Conservation (phyloP, 164 flowering plant species). For the Cinnamomum micranthum region DNA sequence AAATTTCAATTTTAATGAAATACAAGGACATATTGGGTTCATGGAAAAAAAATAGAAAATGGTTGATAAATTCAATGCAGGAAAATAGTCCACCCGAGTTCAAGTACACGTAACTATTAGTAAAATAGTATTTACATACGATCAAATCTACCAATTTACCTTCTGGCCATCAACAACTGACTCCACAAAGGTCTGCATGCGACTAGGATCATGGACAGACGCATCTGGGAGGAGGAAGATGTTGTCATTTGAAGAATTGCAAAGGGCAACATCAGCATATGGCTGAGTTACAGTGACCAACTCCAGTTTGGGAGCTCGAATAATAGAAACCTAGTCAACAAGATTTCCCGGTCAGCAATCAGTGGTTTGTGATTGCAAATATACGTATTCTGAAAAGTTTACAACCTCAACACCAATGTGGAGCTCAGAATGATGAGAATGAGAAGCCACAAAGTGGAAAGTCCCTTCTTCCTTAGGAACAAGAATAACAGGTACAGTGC, state of each 20-base stretch:
- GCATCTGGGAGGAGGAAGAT: slow-evolving; percentile 13
- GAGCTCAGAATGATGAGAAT: slow-evolving; percentile 55
- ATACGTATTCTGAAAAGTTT: neutral
- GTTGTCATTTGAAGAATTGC: slow-evolving; percentile 15
- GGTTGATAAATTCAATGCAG: neutral
- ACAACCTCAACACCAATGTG: slow-evolving; percentile 36
- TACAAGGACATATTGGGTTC: neutral
- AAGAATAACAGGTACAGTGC: slow-evolving; percentile 44
- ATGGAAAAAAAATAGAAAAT: neutral
- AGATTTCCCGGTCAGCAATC: neutral
- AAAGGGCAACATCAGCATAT: slow-evolving; percentile 1
- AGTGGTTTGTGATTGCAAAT: neutral
- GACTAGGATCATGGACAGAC: slow-evolving; percentile 1
- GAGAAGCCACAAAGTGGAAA: slow-evolving; percentile 41
- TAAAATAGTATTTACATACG: neutral
- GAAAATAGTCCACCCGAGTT: neutral
- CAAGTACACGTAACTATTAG: neutral
- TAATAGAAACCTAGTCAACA: slow-evolving; percentile 32
- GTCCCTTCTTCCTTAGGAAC: slow-evolving; percentile 43
- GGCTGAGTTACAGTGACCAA: neutral
- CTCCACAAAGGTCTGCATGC: slow-evolving; percentile 10
- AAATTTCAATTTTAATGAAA: no score
- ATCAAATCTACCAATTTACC: slow-evolving; percentile 15
- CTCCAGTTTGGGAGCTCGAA: slow-evolving; percentile 21
- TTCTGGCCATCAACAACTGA: slow-evolving; percentile 17